Conservation (phyloP, 768 basidiomycete species). For the Phylloporus scabripes region DNA sequence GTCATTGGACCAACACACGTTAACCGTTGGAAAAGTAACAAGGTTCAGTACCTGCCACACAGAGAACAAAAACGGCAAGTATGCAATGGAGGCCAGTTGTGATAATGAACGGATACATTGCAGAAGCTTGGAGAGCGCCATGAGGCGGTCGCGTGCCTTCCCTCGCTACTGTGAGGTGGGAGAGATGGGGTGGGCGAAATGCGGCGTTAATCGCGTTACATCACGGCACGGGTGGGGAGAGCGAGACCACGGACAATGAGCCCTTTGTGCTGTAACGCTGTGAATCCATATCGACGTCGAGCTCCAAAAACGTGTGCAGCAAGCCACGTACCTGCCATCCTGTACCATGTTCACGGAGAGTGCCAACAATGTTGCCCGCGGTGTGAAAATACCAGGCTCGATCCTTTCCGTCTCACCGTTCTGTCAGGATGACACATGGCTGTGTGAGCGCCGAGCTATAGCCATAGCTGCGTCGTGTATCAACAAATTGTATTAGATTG, state of each 20-base stretch:
- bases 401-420: not conserved
- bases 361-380: not conserved
- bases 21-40: not conserved
- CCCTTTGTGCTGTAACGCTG: not conserved
- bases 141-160: conserved; percentile 28
- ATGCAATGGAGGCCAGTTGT: conserved; percentile 14
- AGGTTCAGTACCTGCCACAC: conserved; percentile 5
- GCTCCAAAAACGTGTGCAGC: not conserved
- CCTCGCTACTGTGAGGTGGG: not conserved
- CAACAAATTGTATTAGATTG: not conserved
- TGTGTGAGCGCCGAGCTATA: not conserved
- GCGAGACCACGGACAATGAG: conserved; percentile 14
- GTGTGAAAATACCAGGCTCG: not conserved
- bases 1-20: not conserved
- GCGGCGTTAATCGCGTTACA: conserved; percentile 17
- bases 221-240: conserved; percentile 10
- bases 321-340: conserved; percentile 13
- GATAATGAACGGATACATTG: not conserved
- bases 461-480: not conserved
- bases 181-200: not conserved
- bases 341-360: conserved; percentile 6
- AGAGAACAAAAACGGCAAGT: conserved; percentile 2
- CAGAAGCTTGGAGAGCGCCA: conserved; percentile 9
- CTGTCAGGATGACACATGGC: not conserved
- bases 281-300: not conserved